Percentiles rank a stretch among this genome's conserved stretches.
Conservation (phyloP, 352 stramenopile genomes). For the Blastocystis sp. region DNA sequence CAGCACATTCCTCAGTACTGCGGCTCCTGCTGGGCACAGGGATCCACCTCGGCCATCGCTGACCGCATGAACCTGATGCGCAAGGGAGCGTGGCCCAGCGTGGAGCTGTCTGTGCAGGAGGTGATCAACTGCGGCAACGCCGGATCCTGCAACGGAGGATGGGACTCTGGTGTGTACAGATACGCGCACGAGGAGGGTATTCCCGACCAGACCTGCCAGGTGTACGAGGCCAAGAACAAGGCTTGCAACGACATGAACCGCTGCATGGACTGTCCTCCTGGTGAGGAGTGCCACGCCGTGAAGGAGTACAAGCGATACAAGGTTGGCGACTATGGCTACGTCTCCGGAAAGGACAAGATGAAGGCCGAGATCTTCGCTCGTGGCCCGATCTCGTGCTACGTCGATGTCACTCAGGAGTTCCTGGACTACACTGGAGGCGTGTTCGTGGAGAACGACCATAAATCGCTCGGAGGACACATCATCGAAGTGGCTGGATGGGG, state of each 20-base stretch:
- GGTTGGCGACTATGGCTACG: conserved; percentile 79
- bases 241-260: conserved; percentile 73
- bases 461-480: conserved; percentile 78
- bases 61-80: conserved; percentile 82
- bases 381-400: conserved; percentile 78
- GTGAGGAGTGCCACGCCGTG: conserved; percentile 72
- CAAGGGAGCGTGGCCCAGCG: conserved; percentile 77
- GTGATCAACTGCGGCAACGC: conserved; percentile 77
- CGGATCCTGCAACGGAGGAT: conserved; percentile 72
- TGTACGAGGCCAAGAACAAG: conserved; percentile 79
- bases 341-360: conserved; percentile 78
- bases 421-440: conserved; percentile 74
- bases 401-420: conserved; percentile 79
- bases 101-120: conserved; percentile 77
- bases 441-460: conserved; percentile 76
- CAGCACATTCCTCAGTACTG: conserved; percentile 92
- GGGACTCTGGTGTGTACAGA: conserved; percentile 82
- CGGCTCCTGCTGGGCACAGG: conserved; percentile 83
- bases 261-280: conserved; percentile 67
- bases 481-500: conserved; percentile 81
- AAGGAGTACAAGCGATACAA: conserved; percentile 81
- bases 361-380: conserved; percentile 84
- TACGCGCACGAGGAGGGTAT: conserved; percentile 80
- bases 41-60: conserved; percentile 77
- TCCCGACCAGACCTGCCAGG: conserved; percentile 82